These are phyloP conservation scores for Priceomyces fermenticarens DNA, from an alignment of 805 yeast species.

Conservation along the genomic window DNA sequence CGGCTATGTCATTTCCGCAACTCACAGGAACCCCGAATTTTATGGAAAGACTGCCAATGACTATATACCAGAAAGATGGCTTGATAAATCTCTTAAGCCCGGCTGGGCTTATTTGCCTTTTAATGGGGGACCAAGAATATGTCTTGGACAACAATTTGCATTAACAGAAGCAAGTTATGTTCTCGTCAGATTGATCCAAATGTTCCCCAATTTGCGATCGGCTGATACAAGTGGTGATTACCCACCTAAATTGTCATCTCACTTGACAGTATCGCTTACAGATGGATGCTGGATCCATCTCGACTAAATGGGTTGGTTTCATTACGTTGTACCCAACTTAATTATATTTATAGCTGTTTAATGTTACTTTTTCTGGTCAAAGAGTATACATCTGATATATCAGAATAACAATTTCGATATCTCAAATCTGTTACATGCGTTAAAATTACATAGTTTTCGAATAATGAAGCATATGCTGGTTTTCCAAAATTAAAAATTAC, in stretches of 20 bases:
- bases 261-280: conserved; percentile 26
- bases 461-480: too few relatives aligned
- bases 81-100: conserved; percentile 19
- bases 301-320: neutral
- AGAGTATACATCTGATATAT: neutral
- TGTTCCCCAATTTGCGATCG: conserved; percentile 22
- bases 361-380: neutral
- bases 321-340: too few relatives aligned
- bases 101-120: conserved; percentile 38
- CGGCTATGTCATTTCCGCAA: conserved; percentile 36
- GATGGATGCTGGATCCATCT: conserved; percentile 18
- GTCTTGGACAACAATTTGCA: conserved; percentile 40
- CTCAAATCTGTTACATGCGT: too few relatives aligned
- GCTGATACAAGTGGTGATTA: conserved; percentile 13
- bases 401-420: too few relatives aligned
- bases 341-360: neutral
- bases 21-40: conserved; percentile 37
- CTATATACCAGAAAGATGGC: conserved; percentile 35
- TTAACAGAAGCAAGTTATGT: conserved; percentile 35
- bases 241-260: conserved; percentile 25
- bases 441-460: too few relatives aligned
- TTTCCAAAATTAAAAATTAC: too few relatives aligned
- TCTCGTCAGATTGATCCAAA: conserved; percentile 25
- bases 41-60: conserved; percentile 29
- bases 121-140: conserved; percentile 38